Base-by-base conservation (phyloP, 2,329 filamentous ascomycete genomes). In the Exophiala dermatitidis region DNA sequence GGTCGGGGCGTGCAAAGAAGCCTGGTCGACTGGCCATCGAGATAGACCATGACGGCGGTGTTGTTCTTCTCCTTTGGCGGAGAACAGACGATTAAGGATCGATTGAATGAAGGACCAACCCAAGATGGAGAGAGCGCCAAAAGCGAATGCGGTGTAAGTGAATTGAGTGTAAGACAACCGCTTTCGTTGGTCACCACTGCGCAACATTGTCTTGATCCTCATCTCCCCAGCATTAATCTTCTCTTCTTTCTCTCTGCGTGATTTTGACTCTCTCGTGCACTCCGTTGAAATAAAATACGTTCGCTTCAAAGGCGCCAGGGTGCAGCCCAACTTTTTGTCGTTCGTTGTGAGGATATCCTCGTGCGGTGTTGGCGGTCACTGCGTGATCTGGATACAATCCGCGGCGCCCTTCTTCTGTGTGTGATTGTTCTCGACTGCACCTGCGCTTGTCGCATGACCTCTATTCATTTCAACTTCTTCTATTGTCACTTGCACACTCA, bases 381-480 rank as follows among this genome's bases (percentile, higher is more conserved):
- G 38, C 5, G 10, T 5, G 28, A 28, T 26, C 4, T 26, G 19
- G 19, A 19, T 19, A 19, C 12, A 28, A 7, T 41, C 38, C 9
- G 38, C 38, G 4, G 38, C 38, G 28, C 38, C 38, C 38, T 41
- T 5, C 9, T 38, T 38, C 12, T 5, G 5, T 26, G 6, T 32
- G 42, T 32, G 1, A 31, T 45, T 32, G 42, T 45, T 45, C 7
- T 10, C 4, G 42, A n/a, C 5, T 3, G 44, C 44, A 36, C 34
- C 43, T 46, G 36, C 48, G 51, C 45, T 52, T 47, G 51, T 49
- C 46, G 8, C 43, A 48, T 54, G 41, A 54, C 50, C 50, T 30
- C 34, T 12, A 45, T 40, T 52, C 37, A 42, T 53, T 43, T 52
- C 10, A 31, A 36, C 50, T 43, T 52, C 10, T 4, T 36, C 26